phyloP scores from a whole-genome alignment of 2,329 filamentous ascomycete genomes.

The Fusarium sp. region DNA sequence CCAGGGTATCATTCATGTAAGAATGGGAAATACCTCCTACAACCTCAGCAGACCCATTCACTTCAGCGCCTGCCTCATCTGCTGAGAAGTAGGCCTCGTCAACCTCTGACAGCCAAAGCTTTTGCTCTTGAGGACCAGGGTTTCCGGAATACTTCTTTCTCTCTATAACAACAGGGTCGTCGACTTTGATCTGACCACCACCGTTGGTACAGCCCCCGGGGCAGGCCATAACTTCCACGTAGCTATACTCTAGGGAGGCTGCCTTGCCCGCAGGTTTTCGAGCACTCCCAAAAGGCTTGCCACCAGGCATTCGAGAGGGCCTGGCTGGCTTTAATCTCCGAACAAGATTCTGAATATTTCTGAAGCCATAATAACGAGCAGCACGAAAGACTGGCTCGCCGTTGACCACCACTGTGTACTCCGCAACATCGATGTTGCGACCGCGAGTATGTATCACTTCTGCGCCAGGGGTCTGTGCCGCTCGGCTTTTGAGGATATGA shows the following conservation, averaged over 20 bases:
- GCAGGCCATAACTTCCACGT: constrained; percentile 99
- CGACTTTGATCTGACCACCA: constrained; percentile 92
- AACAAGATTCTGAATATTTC: constrained; percentile 98
- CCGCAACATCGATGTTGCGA: constrained; percentile 90
- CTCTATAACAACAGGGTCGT: constrained; percentile 75
- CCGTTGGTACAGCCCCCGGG: constrained; percentile 99
- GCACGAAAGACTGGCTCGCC: constrained; percentile 78
- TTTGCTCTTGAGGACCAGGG: constrained; percentile 82
- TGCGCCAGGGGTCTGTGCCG: constrained; percentile 78
- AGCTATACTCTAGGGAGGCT: constrained; percentile 77
- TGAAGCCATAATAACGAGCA: constrained; percentile 95
- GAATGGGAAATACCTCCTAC: constrained; percentile 76
- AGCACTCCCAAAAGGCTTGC: constrained; percentile 69
- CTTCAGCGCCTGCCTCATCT: constrained; percentile 64
- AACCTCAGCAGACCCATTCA: constrained; percentile 54
- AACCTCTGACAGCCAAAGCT: constrained; percentile 83
- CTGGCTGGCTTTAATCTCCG: constrained; percentile 87
- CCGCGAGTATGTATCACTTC: constrained; percentile 79
- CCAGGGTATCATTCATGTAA: constrained; percentile 76
- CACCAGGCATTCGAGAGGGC: constrained; percentile 83
- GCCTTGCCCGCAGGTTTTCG: constrained; percentile 66
- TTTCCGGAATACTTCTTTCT: constrained; percentile 64
- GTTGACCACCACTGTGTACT: constrained; percentile 76
- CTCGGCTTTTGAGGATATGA: constrained; percentile 83
- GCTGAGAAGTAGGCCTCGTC: constrained; percentile 93